These are phyloP conservation scores for Phyllachora maydis DNA, from an alignment of 2,329 filamentous ascomycete species.

Conservation along the genomic window DNA sequence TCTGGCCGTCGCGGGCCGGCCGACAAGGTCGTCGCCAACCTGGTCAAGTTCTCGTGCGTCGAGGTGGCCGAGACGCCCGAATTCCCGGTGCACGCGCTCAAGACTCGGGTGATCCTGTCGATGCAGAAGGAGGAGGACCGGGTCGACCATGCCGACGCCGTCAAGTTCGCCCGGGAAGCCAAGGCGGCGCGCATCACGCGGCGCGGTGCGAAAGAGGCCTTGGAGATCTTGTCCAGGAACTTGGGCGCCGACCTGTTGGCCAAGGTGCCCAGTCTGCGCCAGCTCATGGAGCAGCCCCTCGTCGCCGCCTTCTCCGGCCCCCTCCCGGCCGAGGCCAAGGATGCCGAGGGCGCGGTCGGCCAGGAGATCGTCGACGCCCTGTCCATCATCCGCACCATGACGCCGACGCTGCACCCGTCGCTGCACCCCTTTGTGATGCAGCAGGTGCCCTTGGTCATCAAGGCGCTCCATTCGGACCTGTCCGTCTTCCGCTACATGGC, in stretches of 20 bases:
- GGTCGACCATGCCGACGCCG: slow-evolving; percentile 78
- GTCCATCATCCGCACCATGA: slow-evolving; percentile 77
- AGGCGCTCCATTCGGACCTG: slow-evolving; percentile 67
- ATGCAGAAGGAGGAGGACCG: slow-evolving; percentile 95
- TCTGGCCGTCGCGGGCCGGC: slow-evolving; percentile 67
- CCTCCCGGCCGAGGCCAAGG: slow-evolving; percentile 50
- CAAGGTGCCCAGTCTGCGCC: slow-evolving; percentile 65
- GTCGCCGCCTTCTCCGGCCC: slow-evolving; percentile 50
- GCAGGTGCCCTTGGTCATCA: slow-evolving; percentile 69
- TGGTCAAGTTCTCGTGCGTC: slow-evolving; percentile 94
- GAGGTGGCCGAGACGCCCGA: slow-evolving; percentile 96
- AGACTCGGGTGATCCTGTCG: slow-evolving; percentile 69
- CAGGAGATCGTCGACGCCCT: slow-evolving; percentile 89
- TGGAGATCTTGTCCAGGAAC: slow-evolving; percentile 65
- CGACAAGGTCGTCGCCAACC: slow-evolving; percentile 86
- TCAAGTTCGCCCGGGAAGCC: slow-evolving; percentile 74
- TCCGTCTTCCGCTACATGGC: slow-evolving; percentile 93
- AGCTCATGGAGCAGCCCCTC: slow-evolving; percentile 67
- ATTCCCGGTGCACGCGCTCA: slow-evolving; percentile 62
- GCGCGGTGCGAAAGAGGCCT: slow-evolving; percentile 79
- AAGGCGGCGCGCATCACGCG: slow-evolving; percentile 78
- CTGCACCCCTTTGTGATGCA: slow-evolving; percentile 66
- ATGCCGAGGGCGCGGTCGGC: slow-evolving; percentile 56
- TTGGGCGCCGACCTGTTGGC: slow-evolving; percentile 63
- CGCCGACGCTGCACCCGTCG: slow-evolving; percentile 65